phyloP scores from a whole-genome alignment of 768 basidiomycete species.

The Mycena filopes region DNA sequence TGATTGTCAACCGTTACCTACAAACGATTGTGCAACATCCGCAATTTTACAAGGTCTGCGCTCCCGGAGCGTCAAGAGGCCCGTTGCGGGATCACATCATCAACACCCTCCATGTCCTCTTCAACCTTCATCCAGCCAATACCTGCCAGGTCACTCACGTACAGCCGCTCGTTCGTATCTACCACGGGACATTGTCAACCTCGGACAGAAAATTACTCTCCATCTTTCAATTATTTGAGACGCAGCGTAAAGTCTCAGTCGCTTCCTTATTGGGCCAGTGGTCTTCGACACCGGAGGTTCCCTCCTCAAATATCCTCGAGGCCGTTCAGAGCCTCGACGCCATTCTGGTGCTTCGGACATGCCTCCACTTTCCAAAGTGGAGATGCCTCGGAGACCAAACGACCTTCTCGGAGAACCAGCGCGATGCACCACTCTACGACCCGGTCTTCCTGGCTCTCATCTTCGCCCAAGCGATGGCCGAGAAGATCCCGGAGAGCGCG shows the following conservation, averaged over 20 bases:
- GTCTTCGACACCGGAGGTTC: constrained; percentile 59
- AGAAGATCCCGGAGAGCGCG: constrained; percentile 65
- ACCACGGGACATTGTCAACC: constrained; percentile 74
- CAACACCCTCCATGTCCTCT: constrained; percentile 70
- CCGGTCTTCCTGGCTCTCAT: constrained; percentile 79
- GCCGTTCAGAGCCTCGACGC: constrained; percentile 80
- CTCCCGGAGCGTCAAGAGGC: constrained; percentile 32
- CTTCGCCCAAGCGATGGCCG: constrained; percentile 72
- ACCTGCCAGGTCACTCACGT: constrained; percentile 89
- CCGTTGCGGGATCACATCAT: constrained; percentile 59
- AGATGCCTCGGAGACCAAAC: constrained; percentile 57
- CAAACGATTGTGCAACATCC: constrained; percentile 81
- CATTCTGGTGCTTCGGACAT: constrained; percentile 73
- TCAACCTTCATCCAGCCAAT: constrained; percentile 80
- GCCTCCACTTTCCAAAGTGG: constrained; percentile 76
- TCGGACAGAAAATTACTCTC: constrained; percentile 76
- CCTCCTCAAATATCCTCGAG: constrained; percentile 65
- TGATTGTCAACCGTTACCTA: constrained; percentile 76
- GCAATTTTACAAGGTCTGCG: constrained; percentile 64
- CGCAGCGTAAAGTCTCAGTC: constrained; percentile 71
- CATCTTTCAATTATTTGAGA: constrained; percentile 84
- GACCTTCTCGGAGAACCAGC: constrained; percentile 35
- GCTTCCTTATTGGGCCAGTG: constrained; percentile 72
- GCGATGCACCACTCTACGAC: constrained; percentile 72
- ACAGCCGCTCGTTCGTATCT: constrained; percentile 79